Evolutionary conservation across 2,329 filamentous ascomycete genomes (phyloP), one percentile per base, ranked within the genome.

Genomic region (Colletotrichum orchidophilum): DNA sequence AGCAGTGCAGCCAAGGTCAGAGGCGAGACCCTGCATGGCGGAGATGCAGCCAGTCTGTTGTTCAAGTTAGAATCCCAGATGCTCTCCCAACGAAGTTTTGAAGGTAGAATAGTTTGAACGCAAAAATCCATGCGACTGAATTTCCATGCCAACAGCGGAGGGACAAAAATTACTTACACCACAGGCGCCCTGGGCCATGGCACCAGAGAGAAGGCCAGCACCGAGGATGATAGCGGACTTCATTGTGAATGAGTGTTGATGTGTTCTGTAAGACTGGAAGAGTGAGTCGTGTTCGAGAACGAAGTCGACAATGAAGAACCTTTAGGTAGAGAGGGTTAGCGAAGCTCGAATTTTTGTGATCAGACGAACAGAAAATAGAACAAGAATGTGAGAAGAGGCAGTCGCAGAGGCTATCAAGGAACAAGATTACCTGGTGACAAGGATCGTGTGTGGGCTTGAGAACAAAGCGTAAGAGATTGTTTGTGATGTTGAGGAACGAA

Each of bases 1-100:
- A 65, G 75, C 71, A 3, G 50, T 57, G 80, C 88, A 90, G 71
- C 83, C 83, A 42, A 90, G 83, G 63, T 83, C 77, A n/a, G 75
- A 73, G 58, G 78, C 75, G 53, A 85, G 74, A 58, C 77, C 75
- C 62, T 85, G 74, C 87, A 90, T 88, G 81, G 29, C 49, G 46
- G 59, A 29, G 21, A 72, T 57, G 29, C 70, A 72, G 33, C n/a
- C 24, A n/a, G 9, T 70, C 66, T 72, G 31, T 63, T 29, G 70
- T 12, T 42, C 31, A 46, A 35, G 52, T 62, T 50, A 58, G 46
- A 63, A 33, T 18, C 54, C 7, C 24, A 12, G 6, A 52, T 57
- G 15, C 21, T 42, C 29, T 42, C 15, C 24, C 39, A 13, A 18
- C 7, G 39, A 29, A 24, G 1, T n/a, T 8, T 15, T n/a, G 7